These are phyloP conservation scores for Malus fusca DNA, from an alignment of 306 rosid genomes.

Conservation along the genomic window DNA sequence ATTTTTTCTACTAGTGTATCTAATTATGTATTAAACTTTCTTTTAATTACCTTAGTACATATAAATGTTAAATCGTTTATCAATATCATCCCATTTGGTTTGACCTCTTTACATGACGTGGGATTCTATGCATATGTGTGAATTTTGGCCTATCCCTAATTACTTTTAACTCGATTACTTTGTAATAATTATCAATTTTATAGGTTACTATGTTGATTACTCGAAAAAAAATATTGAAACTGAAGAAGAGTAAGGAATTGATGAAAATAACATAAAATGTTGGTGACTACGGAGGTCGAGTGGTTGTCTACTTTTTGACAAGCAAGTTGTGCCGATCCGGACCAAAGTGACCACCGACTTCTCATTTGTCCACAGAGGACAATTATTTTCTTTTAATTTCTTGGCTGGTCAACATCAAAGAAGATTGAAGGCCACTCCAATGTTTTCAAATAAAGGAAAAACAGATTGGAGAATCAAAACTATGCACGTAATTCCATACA, in stretches of 20 bases:
- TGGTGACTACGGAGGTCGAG: slow-evolving; percentile 5
- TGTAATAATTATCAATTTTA: too few species aligned
- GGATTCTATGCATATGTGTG: too few species aligned
- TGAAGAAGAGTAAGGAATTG: background rate
- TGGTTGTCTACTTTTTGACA: slow-evolving; percentile 29
- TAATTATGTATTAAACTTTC: too few species aligned
- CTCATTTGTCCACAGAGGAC: slow-evolving; percentile 14
- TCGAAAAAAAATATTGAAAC: background rate
- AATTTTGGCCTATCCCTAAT: too few species aligned
- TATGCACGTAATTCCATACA: slow-evolving; percentile 19
- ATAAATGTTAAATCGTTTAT: too few species aligned
- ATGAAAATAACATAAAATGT: background rate
- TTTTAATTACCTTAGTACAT: too few species aligned
- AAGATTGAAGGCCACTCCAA: background rate
- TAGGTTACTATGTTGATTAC: too few species aligned
- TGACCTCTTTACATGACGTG: too few species aligned
- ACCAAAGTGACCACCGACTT: slow-evolving; percentile 43
- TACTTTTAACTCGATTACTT: too few species aligned
- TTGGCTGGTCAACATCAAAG: slow-evolving; percentile 17
- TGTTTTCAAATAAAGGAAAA: background rate
- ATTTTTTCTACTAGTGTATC: too few species aligned
- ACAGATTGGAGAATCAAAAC: slow-evolving; percentile 14
- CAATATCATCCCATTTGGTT: too few species aligned
- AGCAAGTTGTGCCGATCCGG: slow-evolving; percentile 14
- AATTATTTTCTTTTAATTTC: background rate